Evolutionary conservation across 1,284 basidiomycete species (phyloP).

Genomic region (Moesziomyces antarcticus): DNA sequence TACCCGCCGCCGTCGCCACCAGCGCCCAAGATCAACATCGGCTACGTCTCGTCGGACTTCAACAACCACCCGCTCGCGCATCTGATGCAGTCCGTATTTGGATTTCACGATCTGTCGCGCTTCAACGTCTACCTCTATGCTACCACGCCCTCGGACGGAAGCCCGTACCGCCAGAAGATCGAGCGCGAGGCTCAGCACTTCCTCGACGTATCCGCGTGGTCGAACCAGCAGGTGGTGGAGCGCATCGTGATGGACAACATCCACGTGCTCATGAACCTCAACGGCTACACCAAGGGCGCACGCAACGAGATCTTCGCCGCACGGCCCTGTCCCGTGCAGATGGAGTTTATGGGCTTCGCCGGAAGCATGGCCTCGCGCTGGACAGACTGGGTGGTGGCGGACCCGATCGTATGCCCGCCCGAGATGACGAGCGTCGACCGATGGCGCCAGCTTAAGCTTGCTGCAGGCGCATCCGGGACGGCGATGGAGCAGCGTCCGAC

Average conservation of each 20-base stretch:
- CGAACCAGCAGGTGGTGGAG: slow-evolving; percentile 70
- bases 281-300: slow-evolving; percentile 77
- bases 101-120: slow-evolving; percentile 71
- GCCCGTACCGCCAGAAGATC: slow-evolving; percentile 73
- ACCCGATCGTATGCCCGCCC: slow-evolving; percentile 73
- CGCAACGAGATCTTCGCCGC: slow-evolving; percentile 76
- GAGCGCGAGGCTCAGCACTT: slow-evolving; percentile 72
- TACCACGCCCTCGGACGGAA: slow-evolving; percentile 73
- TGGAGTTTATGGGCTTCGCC: slow-evolving; percentile 72
- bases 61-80: slow-evolving; percentile 76
- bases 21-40: slow-evolving; percentile 71
- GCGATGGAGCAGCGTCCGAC: slow-evolving; percentile 44
- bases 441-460: slow-evolving; percentile 64
- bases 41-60: slow-evolving; percentile 75
- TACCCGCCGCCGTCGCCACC: slow-evolving; percentile 73
- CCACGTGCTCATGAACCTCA: slow-evolving; percentile 74
- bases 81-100: slow-evolving; percentile 75
- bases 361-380: slow-evolving; percentile 74
- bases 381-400: slow-evolving; percentile 76
- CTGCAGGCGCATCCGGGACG: slow-evolving; percentile 26
- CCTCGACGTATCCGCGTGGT: slow-evolving; percentile 72
- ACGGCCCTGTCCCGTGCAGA: slow-evolving; percentile 74
- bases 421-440: slow-evolving; percentile 70
- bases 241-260: slow-evolving; percentile 72
- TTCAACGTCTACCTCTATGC: slow-evolving; percentile 74